A percentile compares a stretch with the other conserved stretches of the same genome.
phyloP scores from a whole-genome alignment of 2,329 filamentous ascomycete species.

The Knufia fluminis region DNA sequence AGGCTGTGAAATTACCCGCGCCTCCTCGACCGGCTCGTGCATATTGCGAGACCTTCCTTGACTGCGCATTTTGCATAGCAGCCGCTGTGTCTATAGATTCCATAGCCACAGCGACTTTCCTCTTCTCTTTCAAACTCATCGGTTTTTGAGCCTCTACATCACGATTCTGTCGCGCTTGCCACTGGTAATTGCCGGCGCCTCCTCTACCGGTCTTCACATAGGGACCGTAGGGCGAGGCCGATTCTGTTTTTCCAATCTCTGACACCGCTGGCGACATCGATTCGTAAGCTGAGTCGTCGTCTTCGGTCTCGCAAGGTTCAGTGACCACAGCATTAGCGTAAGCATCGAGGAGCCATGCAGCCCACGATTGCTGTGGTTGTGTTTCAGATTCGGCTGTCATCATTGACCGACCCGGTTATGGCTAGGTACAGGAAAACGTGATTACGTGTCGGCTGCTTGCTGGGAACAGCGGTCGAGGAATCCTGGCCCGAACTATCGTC shows the following conservation, averaged over 20 bases:
- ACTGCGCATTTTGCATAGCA: slow-evolving; percentile 7
- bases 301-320: slow-evolving; percentile 13
- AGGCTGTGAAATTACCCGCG: slow-evolving; percentile 14
- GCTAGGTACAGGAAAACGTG: background rate
- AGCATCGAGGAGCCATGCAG: slow-evolving; percentile 22
- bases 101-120: slow-evolving; percentile 16
- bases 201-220: slow-evolving; percentile 50
- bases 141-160: slow-evolving; percentile 40
- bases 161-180: slow-evolving; percentile 30
- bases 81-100: slow-evolving; percentile 19
- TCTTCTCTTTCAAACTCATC: slow-evolving; percentile 15
- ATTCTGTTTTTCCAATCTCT: slow-evolving; percentile 8
- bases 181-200: slow-evolving; percentile 55
- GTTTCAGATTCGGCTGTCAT: background rate
- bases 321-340: slow-evolving; percentile 19
- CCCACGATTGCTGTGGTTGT: slow-evolving; percentile 16
- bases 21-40: slow-evolving; percentile 17
- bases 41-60: slow-evolving; percentile 16
- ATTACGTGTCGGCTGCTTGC: background rate
- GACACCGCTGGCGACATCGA: slow-evolving; percentile 8
- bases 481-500: background rate
- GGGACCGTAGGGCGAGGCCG: slow-evolving; percentile 24
- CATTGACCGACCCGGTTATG: background rate
- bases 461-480: background rate
- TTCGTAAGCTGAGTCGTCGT: slow-evolving; percentile 6